Evolutionary conservation across 2,329 filamentous ascomycete genomes (phyloP), one percentile per base, ranked within the genome.

Genomic region (Fusarium setosum): DNA sequence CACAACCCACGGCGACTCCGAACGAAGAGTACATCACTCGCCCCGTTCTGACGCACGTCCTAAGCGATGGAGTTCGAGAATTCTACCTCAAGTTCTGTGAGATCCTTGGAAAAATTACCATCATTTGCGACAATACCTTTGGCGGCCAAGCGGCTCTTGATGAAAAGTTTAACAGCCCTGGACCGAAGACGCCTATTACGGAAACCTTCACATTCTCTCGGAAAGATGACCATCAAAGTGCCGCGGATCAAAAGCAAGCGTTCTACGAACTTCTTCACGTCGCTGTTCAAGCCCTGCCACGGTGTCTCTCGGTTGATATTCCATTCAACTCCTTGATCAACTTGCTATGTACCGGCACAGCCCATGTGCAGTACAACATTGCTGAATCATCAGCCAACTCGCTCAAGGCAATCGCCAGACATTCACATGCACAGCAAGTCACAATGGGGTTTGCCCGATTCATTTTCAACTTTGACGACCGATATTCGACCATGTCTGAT

Each of bases 401-500:
- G 2, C 80, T 99, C 15, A 98, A 97, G 76, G 95, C 95, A 0
- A 99, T 99, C 71, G 96, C 96, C 11, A 87, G 92, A 29, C 96
- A 99, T 73, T 92, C 91, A 8, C 92, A 97, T 78, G 94, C 96
- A 0, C 94, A 99, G 70, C 92, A 96, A 76, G 96, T 99, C 4
- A 97, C 94, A 0, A 97, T 96, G 78, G 95, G 96, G 0, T 99
- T 99, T 78, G 93, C 96, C 34, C 87, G 94, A 23, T 99, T 98
- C 78, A 99, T 99, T 52, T 99, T 99, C 81, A 97, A 96, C 70
- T 99, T 98, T 75, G 96, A 99, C 76, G 94, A 97, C 68, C 90
- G 94, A 21, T 99, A 99, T 76, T 93, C 95, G 1, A 98, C 96
- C 29, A 97, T 98, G 90, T 97, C 94, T 10, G 96, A 99, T 73